Evolutionary conservation across 2,329 filamentous ascomycete species (phyloP).

Genomic region (Botryosphaeria dothidea): DNA sequence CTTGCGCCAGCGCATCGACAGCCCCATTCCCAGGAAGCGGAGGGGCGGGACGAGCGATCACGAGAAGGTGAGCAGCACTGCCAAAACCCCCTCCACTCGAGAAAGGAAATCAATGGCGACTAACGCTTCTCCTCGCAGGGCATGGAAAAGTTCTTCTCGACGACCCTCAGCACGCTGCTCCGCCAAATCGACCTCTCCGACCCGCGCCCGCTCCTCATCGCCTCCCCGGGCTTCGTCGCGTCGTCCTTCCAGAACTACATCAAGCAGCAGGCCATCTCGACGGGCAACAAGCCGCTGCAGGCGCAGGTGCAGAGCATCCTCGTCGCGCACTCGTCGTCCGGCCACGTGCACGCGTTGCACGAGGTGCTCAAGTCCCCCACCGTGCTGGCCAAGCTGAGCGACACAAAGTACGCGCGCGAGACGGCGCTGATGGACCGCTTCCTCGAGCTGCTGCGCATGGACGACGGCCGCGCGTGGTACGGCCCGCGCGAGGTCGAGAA

Average conservation of each 20-base stretch:
- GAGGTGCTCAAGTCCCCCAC: constrained; percentile 83
- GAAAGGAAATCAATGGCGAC: background rate
- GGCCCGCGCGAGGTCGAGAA: constrained; percentile 78
- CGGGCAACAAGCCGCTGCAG: constrained; percentile 72
- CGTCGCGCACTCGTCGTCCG: constrained; percentile 81
- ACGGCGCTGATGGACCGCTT: constrained; percentile 84
- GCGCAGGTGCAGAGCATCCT: constrained; percentile 62
- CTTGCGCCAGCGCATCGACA: constrained; percentile 69
- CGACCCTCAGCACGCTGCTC: constrained; percentile 71
- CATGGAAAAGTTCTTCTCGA: constrained; percentile 75
- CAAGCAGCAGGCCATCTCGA: constrained; percentile 60
- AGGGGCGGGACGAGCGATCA: constrained; percentile 62
- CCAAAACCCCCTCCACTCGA: background rate
- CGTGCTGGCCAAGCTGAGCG: constrained; percentile 73
- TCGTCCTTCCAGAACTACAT: constrained; percentile 77
- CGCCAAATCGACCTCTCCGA: constrained; percentile 74
- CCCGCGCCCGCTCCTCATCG: constrained; percentile 74
- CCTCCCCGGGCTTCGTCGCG: constrained; percentile 87
- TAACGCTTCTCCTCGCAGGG: constrained; percentile 39
- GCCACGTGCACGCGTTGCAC: constrained; percentile 82
- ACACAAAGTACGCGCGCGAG: constrained; percentile 87
- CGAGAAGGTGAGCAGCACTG: constrained; percentile 49
- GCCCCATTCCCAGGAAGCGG: constrained; percentile 67
- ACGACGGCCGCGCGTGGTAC: constrained; percentile 90
- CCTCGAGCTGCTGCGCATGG: constrained; percentile 72